Percentiles rank a stretch among this genome's conserved stretches.
These are phyloP conservation scores for Trichoderma gracile DNA, from an alignment of 2,329 filamentous ascomycete species.

Conservation along the genomic window DNA sequence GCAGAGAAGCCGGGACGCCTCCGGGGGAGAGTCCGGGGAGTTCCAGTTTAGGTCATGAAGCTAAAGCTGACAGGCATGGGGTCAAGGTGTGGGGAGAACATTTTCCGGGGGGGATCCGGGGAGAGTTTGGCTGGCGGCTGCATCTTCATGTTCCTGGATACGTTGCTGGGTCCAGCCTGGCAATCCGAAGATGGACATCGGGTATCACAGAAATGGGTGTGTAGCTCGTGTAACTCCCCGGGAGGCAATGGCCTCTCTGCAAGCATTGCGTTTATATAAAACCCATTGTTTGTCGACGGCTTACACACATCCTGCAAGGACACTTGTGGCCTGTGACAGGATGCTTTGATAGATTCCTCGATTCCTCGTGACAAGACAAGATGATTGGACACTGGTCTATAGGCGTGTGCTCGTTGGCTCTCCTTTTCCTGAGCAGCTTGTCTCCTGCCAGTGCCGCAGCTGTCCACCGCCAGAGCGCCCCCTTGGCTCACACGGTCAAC, in stretches of 20 bases:
- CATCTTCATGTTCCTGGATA: background rate
- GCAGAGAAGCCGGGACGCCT: background rate
- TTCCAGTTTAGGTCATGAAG: background rate
- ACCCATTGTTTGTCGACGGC: background rate
- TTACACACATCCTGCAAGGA: background rate
- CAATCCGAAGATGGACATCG: background rate
- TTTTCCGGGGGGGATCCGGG: constrained; percentile 9
- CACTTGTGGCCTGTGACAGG: background rate
- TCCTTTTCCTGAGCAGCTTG: constrained; percentile 7
- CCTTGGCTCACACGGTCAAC: constrained; percentile 14
- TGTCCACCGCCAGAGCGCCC: background rate
- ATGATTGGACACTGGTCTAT: background rate
- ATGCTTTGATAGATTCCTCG: background rate
- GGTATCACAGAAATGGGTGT: background rate
- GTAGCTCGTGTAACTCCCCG: constrained; percentile 13
- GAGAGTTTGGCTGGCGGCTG: constrained; percentile 3
- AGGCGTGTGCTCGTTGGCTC: background rate
- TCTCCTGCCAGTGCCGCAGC: background rate
- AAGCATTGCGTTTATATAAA: constrained; percentile 4
- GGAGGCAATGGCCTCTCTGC: background rate
- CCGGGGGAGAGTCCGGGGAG: constrained; percentile 4
- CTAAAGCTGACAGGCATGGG: background rate
- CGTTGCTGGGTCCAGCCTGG: no score
- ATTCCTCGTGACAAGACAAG: background rate
- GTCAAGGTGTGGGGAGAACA: constrained; percentile 5